Conservation (phyloP, 2,329 filamentous ascomycete genomes). For the Neofusicoccum sp. region DNA sequence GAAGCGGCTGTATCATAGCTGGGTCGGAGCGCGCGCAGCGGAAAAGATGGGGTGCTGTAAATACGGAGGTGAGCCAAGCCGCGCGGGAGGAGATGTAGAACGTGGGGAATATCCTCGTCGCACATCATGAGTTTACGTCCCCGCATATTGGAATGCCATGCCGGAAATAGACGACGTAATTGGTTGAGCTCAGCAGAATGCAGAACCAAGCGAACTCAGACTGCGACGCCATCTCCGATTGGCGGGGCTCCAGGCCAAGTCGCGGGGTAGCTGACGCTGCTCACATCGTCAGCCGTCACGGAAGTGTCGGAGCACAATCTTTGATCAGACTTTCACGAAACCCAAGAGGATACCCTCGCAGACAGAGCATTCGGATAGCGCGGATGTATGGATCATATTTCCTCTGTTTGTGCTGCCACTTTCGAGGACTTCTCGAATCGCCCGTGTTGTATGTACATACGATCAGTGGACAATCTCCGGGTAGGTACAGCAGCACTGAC, state of each 20-base stretch:
- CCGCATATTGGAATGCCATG: conserved; percentile 6
- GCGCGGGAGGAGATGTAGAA: neutral
- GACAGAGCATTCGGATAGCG: too few relatives aligned
- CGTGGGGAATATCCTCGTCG: conserved; percentile 7
- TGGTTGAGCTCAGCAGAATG: neutral
- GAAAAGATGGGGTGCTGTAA: neutral
- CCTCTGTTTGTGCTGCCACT: too few relatives aligned
- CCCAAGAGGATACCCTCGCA: too few relatives aligned
- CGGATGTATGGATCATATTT: too few relatives aligned
- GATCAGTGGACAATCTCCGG: too few relatives aligned
- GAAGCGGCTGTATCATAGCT: neutral
- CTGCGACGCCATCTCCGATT: neutral
- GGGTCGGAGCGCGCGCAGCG: neutral
- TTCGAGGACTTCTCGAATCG: too few relatives aligned
- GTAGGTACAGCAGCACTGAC: too few relatives aligned
- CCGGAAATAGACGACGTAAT: neutral
- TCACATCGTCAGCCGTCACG: neutral
- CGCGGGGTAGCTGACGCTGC: neutral
- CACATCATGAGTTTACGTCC: neutral
- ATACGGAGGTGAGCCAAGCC: neutral
- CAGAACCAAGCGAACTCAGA: conserved; percentile 2
- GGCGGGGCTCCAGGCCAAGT: neutral
- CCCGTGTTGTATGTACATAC: too few relatives aligned
- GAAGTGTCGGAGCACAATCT: neutral
- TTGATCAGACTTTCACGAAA: too few relatives aligned